Conservation (phyloP, 2,329 filamentous ascomycete genomes). For the Atkinsonella hypoxylon region DNA sequence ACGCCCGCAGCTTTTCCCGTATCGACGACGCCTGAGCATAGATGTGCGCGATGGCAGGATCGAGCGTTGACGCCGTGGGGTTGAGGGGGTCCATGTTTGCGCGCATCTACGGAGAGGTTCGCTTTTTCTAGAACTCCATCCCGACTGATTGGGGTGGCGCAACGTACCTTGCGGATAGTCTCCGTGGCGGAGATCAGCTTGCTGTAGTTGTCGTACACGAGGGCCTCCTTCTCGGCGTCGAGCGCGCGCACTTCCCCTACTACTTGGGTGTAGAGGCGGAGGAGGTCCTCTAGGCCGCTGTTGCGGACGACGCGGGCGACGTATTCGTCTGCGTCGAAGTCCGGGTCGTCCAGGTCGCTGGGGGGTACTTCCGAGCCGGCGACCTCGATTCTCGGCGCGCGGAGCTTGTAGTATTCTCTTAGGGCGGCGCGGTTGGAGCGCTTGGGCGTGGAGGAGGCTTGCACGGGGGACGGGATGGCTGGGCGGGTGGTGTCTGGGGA, state of each 20-base stretch:
- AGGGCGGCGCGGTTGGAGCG: constrained; percentile 71
- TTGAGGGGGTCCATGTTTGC: constrained; percentile 70
- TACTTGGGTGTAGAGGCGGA: constrained; percentile 59
- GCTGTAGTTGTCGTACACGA: constrained; percentile 97
- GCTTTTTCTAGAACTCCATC: too few relatives aligned
- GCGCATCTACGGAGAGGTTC: constrained; percentile 47
- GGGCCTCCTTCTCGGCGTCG: constrained; percentile 89
- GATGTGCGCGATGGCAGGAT: constrained; percentile 63
- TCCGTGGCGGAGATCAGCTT: constrained; percentile 95
- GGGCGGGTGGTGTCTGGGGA: constrained; percentile 58
- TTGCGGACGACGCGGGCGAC: constrained; percentile 49
- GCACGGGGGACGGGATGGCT: constrained; percentile 39
- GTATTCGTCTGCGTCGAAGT: constrained; percentile 63
- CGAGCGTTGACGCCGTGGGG: constrained; percentile 60
- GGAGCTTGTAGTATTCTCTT: constrained; percentile 86
- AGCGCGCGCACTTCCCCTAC: constrained; percentile 75
- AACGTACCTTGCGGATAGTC: constrained; percentile 73
- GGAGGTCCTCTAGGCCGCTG: constrained; percentile 53
- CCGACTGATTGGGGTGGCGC: too few relatives aligned
- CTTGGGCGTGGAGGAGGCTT: constrained; percentile 24
- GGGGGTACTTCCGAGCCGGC: constrained; percentile 45
- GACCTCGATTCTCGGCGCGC: constrained; percentile 32
- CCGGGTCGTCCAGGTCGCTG: constrained; percentile 60
- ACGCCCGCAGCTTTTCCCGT: constrained; percentile 36
- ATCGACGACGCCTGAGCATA: constrained; percentile 49